Evolutionary conservation across 2,329 filamentous ascomycete genomes (phyloP).

Genomic region (Cercospora canescens): DNA sequence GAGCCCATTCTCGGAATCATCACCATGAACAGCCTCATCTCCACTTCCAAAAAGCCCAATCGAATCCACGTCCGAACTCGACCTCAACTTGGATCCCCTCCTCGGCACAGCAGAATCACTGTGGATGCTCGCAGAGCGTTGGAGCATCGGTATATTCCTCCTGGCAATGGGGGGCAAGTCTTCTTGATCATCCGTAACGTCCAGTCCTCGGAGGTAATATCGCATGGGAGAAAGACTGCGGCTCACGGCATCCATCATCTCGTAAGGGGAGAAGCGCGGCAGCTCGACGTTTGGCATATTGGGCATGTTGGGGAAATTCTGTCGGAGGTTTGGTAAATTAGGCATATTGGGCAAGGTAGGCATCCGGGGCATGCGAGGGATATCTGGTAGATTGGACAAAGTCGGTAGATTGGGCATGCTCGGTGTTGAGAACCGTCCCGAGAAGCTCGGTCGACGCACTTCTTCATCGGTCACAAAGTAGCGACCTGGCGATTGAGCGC

Average conservation of each 20-base stretch:
- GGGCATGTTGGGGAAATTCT: conserved; percentile 24
- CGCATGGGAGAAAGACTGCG: conserved; percentile 47
- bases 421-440: conserved; percentile 30
- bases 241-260: conserved; percentile 48
- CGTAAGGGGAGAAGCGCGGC: conserved; percentile 45
- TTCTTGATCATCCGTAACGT: conserved; percentile 24
- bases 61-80: conserved; percentile 15
- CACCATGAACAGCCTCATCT: conserved; percentile 34
- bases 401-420: conserved; percentile 32
- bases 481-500: conserved; percentile 32
- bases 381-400: conserved; percentile 24
- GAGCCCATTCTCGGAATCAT: conserved; percentile 33
- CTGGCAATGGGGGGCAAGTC: background rate
- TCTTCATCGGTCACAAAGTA: conserved; percentile 36
- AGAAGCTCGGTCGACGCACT: conserved; percentile 30
- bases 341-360: conserved; percentile 34
- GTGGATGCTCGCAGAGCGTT: conserved; percentile 17
- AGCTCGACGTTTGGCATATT: conserved; percentile 36
- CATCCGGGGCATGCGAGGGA: conserved; percentile 32
- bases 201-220: conserved; percentile 43
- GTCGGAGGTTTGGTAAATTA: conserved; percentile 19
- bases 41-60: conserved; percentile 30
- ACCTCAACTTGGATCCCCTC: conserved; percentile 17
- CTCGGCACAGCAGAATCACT: conserved; percentile 19
- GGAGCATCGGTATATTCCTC: background rate